Evolutionary conservation across 495 filamentous ascomycete species (phyloP).

Genomic region (Penicillium pulvis): DNA sequence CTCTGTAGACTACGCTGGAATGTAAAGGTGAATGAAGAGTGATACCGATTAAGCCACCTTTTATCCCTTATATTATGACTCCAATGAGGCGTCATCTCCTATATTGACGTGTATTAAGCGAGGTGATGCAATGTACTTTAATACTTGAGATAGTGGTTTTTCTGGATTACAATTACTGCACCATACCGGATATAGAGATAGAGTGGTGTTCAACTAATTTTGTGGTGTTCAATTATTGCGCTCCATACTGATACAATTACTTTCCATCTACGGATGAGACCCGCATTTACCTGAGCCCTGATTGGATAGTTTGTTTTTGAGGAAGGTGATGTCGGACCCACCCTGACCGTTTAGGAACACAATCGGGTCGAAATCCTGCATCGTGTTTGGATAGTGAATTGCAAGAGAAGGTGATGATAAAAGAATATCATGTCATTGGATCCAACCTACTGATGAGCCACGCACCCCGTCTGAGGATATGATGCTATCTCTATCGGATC

Average conservation of each 20-base stretch:
- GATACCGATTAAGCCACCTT: too few relatives aligned
- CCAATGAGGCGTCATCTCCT: too few relatives aligned
- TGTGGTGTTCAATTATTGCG: too few relatives aligned
- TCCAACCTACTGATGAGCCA: background rate
- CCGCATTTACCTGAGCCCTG: background rate
- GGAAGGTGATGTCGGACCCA: constrained; percentile 13
- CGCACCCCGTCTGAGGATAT: background rate
- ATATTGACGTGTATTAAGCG: too few relatives aligned
- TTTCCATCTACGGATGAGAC: background rate
- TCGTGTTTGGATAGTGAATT: background rate
- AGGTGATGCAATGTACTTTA: too few relatives aligned
- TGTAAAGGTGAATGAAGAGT: too few relatives aligned
- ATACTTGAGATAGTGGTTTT: too few relatives aligned
- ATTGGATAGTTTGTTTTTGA: background rate
- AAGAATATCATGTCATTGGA: background rate
- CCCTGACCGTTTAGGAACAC: background rate
- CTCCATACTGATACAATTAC: background rate
- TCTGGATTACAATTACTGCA: too few relatives aligned
- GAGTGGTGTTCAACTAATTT: too few relatives aligned
- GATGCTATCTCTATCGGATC: background rate
- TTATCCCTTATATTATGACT: too few relatives aligned
- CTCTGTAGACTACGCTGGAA: too few relatives aligned
- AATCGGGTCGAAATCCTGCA: background rate
- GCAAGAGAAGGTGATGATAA: background rate
- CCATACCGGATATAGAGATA: too few relatives aligned